These are phyloP conservation scores for Perkinsus marinus DNA, from an alignment of 169 alveolate genomes.

Conservation along the genomic window DNA sequence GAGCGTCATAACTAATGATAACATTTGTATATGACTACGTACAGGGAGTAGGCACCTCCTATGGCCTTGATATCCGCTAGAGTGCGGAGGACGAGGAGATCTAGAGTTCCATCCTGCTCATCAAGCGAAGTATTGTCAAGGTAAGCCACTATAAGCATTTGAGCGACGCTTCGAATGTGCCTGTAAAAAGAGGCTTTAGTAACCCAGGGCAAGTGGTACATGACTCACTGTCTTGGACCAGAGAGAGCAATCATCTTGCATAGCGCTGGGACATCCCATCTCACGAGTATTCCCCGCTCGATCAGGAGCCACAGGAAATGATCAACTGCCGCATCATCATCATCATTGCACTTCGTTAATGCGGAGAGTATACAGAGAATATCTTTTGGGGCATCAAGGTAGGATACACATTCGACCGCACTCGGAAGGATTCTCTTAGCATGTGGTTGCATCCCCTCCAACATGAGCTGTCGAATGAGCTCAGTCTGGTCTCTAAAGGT, in stretches of 20 bases:
- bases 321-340: background rate
- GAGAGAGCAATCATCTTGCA: background rate
- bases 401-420: background rate
- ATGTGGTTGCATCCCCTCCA: background rate
- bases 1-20: background rate
- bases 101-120: background rate
- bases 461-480: background rate
- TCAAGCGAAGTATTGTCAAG: background rate
- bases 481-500: background rate
- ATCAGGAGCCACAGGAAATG: background rate
- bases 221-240: background rate
- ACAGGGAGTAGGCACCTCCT: background rate
- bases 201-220: background rate
- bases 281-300: background rate
- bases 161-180: background rate
- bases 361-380: background rate
- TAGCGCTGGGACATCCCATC: background rate
- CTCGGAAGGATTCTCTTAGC: background rate
- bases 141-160: background rate
- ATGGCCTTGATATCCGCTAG: background rate
- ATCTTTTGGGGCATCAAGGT: background rate
- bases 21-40: too few species aligned
- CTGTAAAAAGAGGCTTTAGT: background rate
- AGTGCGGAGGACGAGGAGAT: background rate
- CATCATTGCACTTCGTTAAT: background rate